These are phyloP conservation scores for Pilobolus umbonatus DNA, from an alignment of 192 early-diverging fungal species.

Conservation along the genomic window DNA sequence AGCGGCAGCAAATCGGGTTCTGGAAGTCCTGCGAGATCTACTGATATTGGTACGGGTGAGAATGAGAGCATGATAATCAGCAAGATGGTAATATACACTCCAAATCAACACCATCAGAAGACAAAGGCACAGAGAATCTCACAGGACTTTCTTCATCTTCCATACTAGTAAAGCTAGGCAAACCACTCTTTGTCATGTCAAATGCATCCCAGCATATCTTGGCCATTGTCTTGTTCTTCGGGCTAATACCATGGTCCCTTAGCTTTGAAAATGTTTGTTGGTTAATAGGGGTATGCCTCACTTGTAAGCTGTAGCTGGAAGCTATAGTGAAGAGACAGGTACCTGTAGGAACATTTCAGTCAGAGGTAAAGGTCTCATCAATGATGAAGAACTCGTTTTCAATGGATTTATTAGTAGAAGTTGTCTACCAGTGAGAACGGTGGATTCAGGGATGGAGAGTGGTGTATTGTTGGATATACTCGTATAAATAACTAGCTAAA, in stretches of 20 bases:
- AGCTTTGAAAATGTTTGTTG: no score
- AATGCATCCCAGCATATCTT: background rate
- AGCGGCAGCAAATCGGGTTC: background rate
- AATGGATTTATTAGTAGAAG: no score
- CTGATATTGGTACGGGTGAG: background rate
- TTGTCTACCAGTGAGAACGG: no score
- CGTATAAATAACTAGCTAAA: no score
- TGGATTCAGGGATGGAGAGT: no score
- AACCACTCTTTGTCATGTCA: constrained; percentile 1
- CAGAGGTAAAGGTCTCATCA: no score
- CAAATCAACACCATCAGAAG: background rate
- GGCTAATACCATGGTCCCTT: no score
- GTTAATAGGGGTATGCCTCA: constrained; percentile 8
- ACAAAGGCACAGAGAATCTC: no score
- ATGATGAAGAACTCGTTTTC: no score
- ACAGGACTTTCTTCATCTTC: background rate
- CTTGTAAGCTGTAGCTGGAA: background rate
- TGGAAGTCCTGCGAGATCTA: background rate
- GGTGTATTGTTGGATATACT: no score
- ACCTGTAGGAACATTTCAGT: constrained; percentile 18
- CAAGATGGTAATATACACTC: background rate
- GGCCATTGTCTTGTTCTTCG: background rate
- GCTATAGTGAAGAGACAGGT: background rate
- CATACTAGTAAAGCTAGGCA: background rate
- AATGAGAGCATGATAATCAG: background rate